phyloP scores from a whole-genome alignment of 2,329 filamentous ascomycete genomes.

The Alternaria novae-zelandiae region DNA sequence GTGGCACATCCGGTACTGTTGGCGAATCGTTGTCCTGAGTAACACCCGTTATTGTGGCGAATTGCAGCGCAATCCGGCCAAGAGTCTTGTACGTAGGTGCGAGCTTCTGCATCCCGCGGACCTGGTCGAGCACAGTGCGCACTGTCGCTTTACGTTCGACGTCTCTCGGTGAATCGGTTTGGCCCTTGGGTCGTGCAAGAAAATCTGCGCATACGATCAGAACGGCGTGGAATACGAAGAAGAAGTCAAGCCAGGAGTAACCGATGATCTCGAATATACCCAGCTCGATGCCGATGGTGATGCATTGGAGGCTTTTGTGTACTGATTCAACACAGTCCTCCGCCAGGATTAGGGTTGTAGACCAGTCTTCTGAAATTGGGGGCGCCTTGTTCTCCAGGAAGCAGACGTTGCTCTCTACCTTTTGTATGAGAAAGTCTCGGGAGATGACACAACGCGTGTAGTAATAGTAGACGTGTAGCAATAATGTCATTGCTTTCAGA shows the following conservation, averaged over 20 bases:
- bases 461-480: constrained; percentile 32
- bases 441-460: constrained; percentile 34
- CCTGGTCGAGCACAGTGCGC: constrained; percentile 21
- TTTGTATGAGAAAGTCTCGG: constrained; percentile 32
- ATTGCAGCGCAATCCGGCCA: constrained; percentile 29
- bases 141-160: constrained; percentile 29
- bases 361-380: constrained; percentile 18
- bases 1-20: not conserved
- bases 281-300: constrained; percentile 21
- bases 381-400: constrained; percentile 17
- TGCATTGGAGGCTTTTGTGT: constrained; percentile 28
- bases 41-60: constrained; percentile 32
- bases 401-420: constrained; percentile 27
- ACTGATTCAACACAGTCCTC: constrained; percentile 39
- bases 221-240: constrained; percentile 34
- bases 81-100: constrained; percentile 31
- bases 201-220: constrained; percentile 37
- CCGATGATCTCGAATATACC: constrained; percentile 26
- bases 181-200: constrained; percentile 28
- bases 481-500: constrained; percentile 21
- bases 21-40: constrained; percentile 13
- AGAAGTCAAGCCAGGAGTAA: constrained; percentile 30
- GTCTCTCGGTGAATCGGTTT: constrained; percentile 26
- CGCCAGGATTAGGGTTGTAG: constrained; percentile 20
- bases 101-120: constrained; percentile 22